Conservation (phyloP, 306 rosid species). For the Hippophae rhamnoides region DNA sequence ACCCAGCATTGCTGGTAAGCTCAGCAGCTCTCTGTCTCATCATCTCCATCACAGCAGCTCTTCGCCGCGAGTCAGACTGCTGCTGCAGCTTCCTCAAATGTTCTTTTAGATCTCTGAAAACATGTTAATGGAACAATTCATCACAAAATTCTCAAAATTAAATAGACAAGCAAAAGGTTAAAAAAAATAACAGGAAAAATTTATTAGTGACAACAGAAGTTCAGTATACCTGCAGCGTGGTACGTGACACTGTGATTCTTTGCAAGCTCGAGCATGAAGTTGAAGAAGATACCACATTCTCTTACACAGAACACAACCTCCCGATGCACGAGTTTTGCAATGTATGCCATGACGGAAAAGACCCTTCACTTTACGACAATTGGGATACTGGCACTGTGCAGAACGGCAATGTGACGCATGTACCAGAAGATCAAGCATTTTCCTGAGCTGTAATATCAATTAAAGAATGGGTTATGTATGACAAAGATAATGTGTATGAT, state of each 20-base stretch:
- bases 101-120: constrained; percentile 80
- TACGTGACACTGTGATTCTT: constrained; percentile 84
- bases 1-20: constrained; percentile 67
- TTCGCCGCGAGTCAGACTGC: constrained; percentile 89
- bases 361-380: constrained; percentile 94
- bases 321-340: constrained; percentile 85
- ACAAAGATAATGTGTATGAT: not conserved
- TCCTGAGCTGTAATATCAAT: constrained; percentile 64
- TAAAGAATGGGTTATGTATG: constrained; percentile 13
- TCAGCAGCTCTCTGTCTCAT: constrained; percentile 99
- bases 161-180: not conserved
- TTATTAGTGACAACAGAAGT: not conserved
- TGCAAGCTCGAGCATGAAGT: constrained; percentile 98
- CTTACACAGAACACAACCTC: constrained; percentile 94
- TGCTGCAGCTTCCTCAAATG: constrained; percentile 91
- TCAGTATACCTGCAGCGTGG: constrained; percentile 91
- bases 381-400: constrained; percentile 80
- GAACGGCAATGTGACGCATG: constrained; percentile 97
- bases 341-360: constrained; percentile 95
- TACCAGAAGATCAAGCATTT: constrained; percentile 93
- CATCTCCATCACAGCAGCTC: constrained; percentile 99
- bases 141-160: not conserved
- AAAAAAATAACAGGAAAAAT: not conserved
- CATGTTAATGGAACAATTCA: not conserved
- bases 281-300: constrained; percentile 98